phyloP scores from a whole-genome alignment of 1,284 basidiomycete species.

The Trametes pubescens region DNA sequence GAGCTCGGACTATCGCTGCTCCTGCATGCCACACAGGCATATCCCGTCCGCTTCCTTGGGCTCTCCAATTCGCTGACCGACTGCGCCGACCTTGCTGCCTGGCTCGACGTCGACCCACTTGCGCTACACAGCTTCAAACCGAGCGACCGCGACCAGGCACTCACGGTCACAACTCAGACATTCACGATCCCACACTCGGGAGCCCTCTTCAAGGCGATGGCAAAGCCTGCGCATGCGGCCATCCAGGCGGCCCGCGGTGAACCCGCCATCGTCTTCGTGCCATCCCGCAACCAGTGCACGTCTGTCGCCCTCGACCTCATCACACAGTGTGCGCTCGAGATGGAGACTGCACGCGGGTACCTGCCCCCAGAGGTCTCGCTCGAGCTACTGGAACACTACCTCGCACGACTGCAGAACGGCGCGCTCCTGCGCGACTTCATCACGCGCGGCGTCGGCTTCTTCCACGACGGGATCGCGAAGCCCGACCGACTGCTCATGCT shows the following conservation, averaged over 20 bases:
- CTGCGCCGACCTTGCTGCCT: conserved; percentile 80
- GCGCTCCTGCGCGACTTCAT: conserved; percentile 75
- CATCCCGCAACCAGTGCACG: conserved; percentile 85
- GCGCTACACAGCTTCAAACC: conserved; percentile 85
- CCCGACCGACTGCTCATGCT: conserved; percentile 83
- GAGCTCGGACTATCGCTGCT: conserved; percentile 84
- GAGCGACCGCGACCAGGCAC: conserved; percentile 83
- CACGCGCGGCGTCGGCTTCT: conserved; percentile 91
- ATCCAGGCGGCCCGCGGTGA: conserved; percentile 57
- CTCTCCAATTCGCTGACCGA: conserved; percentile 85
- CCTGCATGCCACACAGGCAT: conserved; percentile 65
- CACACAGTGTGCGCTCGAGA: conserved; percentile 85
- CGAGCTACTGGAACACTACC: conserved; percentile 69
- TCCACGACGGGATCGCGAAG: conserved; percentile 77
- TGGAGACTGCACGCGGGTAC: conserved; percentile 77
- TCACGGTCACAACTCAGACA: conserved; percentile 75
- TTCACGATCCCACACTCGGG: conserved; percentile 91
- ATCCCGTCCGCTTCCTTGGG: conserved; percentile 80
- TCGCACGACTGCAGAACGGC: conserved; percentile 69
- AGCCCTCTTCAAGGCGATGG: conserved; percentile 91
- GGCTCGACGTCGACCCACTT: conserved; percentile 79
- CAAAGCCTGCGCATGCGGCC: conserved; percentile 86
- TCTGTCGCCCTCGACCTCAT: conserved; percentile 85
- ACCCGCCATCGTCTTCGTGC: conserved; percentile 88
- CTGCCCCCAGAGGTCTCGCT: conserved; percentile 61